These are phyloP conservation scores for Clohesyomyces aquaticus DNA, from an alignment of 495 filamentous ascomycete species.

Conservation along the genomic window DNA sequence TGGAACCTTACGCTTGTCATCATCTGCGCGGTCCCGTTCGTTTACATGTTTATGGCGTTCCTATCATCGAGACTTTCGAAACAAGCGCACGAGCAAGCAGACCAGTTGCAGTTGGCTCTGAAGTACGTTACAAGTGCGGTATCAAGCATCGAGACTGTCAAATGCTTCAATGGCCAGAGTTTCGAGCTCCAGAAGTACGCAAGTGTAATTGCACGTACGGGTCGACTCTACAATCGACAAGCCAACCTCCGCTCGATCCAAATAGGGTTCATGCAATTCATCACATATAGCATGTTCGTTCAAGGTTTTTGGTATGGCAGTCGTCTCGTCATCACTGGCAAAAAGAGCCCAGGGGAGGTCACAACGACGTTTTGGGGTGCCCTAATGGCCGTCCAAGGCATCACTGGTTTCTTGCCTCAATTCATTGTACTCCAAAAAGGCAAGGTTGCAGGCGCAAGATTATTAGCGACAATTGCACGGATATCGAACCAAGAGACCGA, in stretches of 20 bases:
- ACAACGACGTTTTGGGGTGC: slow-evolving; percentile 85
- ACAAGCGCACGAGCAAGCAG: slow-evolving; percentile 70
- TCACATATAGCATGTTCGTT: slow-evolving; percentile 80
- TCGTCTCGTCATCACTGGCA: slow-evolving; percentile 59
- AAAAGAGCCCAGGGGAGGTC: slow-evolving; percentile 67
- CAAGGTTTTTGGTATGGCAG: slow-evolving; percentile 91
- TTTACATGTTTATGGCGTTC: slow-evolving; percentile 60
- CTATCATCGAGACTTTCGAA: slow-evolving; percentile 64
- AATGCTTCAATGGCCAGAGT: slow-evolving; percentile 78
- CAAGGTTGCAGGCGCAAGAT: slow-evolving; percentile 67
- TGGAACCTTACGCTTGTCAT: slow-evolving; percentile 88
- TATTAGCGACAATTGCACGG: slow-evolving; percentile 55
- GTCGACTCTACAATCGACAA: slow-evolving; percentile 67
- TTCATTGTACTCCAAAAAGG: slow-evolving; percentile 78
- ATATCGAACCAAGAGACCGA: slow-evolving; percentile 43
- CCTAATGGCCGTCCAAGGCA: slow-evolving; percentile 71
- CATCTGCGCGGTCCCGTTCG: slow-evolving; percentile 72
- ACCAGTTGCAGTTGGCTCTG: slow-evolving; percentile 69
- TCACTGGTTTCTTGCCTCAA: slow-evolving; percentile 74
- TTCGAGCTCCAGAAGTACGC: slow-evolving; percentile 70
- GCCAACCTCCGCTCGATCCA: slow-evolving; percentile 70
- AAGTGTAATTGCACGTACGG: slow-evolving; percentile 60
- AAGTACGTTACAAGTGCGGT: slow-evolving; percentile 72
- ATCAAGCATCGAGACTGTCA: slow-evolving; percentile 80
- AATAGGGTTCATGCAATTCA: slow-evolving; percentile 70